Percentiles rank a stretch among this genome's conserved stretches.
phyloP scores from a whole-genome alignment of 2,329 filamentous ascomycete genomes.

The Fonsecaea monophora region DNA sequence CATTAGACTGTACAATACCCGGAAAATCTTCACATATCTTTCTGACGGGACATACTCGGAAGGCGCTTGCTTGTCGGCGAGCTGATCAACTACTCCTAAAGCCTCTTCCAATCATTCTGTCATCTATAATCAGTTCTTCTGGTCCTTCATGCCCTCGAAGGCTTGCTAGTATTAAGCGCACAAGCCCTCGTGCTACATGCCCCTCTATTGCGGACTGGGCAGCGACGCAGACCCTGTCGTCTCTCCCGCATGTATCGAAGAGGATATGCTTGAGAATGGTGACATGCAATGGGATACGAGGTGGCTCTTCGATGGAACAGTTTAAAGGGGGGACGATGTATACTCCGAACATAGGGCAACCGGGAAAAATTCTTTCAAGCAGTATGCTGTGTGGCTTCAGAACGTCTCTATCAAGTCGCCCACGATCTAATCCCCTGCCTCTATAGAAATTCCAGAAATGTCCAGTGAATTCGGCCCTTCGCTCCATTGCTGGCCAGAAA shows the following conservation, averaged over 20 bases:
- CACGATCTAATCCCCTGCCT: background rate
- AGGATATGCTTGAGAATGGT: no score
- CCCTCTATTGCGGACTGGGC: background rate
- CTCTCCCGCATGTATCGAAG: no score
- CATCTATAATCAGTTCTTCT: background rate
- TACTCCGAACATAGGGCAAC: background rate
- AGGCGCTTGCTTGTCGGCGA: background rate
- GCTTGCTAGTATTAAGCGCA: background rate
- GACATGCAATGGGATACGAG: background rate
- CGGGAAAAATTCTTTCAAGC: background rate
- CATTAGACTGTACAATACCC: background rate
- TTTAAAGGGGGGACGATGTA: background rate
- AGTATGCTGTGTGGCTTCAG: background rate
- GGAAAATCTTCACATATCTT: background rate
- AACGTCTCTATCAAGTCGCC: slow-evolving; percentile 5
- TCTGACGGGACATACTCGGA: background rate
- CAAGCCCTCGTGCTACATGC: background rate
- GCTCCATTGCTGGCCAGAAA: background rate
- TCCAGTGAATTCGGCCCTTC: background rate
- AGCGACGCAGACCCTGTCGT: no score
- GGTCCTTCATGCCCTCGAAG: background rate
- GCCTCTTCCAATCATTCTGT: no score
- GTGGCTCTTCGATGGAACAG: background rate
- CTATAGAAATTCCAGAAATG: background rate
- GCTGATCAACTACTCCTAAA: background rate